Evolutionary conservation across 176 grass and related monocot species (phyloP), one percentile per base, ranked within the genome.

Genomic region (Secale cereale): DNA sequence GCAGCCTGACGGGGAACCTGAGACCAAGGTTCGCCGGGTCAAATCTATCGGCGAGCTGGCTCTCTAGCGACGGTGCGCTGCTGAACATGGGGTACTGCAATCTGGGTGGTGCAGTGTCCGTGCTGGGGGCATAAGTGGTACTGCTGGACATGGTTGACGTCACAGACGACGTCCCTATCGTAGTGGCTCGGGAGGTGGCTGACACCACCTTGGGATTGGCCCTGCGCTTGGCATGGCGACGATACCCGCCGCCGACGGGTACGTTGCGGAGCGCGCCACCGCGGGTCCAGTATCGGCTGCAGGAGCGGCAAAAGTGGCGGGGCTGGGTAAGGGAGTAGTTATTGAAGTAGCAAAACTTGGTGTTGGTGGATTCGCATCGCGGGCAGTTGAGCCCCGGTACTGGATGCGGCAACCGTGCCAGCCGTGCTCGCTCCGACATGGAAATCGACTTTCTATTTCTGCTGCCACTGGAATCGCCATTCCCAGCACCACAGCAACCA

Each of bases 331-430:
- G 83, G 13, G 90, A 94, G 82, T 97, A 94, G 88, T 97, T 97
- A 87, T 94, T 97, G 89, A 92, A 97, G 89, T 97, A 97, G 86
- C 94, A 97, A 81, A 97, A 97, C 72, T 97, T 97, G 70, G 94
- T 97, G 92, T 94, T 94, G 62, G 85, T 73, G 52, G 91, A 97
- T 15, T 94, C 76, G 80, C 94, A 97, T 35, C 94, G 91, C 5
- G 92, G 92, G 82, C 89, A 94, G 33, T 87, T 88, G 27, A 90
- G 77, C 76, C 74, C 92, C 1, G 78, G 52, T 35, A 83, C 86
- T 33, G 81, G 80, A 15, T 85, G 87, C 45, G 59, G 87, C 36
- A 87, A 59, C 80, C 70, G 78, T 2, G 86, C 59, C 17, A 85
- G 70, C 65, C 50, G 86, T 11, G 82, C 75, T 22, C 78, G 63